Evolutionary conservation across 2,329 filamentous ascomycete species (phyloP).

Genomic region (Trichoderma oligosporum): DNA sequence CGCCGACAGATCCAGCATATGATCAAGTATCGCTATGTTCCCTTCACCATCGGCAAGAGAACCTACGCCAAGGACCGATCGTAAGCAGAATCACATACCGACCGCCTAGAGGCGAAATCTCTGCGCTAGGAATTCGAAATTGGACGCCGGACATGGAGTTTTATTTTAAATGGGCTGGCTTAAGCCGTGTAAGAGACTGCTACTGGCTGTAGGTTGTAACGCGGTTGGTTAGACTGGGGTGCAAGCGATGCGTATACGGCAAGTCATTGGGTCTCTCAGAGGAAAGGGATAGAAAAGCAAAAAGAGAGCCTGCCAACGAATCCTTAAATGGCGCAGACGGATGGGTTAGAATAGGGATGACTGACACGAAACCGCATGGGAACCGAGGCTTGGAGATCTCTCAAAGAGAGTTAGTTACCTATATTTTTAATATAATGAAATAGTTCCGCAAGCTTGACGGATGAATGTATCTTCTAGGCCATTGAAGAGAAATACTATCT

Average conservation of each 20-base stretch:
- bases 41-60: constrained; percentile 87
- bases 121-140: not conserved
- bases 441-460: not conserved
- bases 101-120: not conserved
- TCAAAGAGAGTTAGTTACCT: constrained; percentile 13
- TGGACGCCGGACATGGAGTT: not conserved
- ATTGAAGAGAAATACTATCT: not conserved
- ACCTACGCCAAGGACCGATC: constrained; percentile 66
- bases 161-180: not conserved
- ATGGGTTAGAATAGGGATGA: constrained; percentile 19
- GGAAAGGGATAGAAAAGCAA: not conserved
- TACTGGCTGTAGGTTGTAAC: not conserved
- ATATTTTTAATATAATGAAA: constrained; percentile 18
- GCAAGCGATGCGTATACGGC: constrained; percentile 1
- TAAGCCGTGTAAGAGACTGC: not conserved
- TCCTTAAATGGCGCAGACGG: constrained; percentile 13
- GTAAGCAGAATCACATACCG: constrained; percentile 24
- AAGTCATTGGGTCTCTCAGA: not conserved
- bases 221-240: not conserved
- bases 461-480: not conserved
- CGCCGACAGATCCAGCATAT: constrained; percentile 99
- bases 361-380: constrained; percentile 14
- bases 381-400: constrained; percentile 13
- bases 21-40: constrained; percentile 99
- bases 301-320: constrained; percentile 4